Percentiles rank a stretch among this genome's conserved stretches.
phyloP scores from a whole-genome alignment of 2,329 filamentous ascomycete genomes.

The Septoria petroselini region DNA sequence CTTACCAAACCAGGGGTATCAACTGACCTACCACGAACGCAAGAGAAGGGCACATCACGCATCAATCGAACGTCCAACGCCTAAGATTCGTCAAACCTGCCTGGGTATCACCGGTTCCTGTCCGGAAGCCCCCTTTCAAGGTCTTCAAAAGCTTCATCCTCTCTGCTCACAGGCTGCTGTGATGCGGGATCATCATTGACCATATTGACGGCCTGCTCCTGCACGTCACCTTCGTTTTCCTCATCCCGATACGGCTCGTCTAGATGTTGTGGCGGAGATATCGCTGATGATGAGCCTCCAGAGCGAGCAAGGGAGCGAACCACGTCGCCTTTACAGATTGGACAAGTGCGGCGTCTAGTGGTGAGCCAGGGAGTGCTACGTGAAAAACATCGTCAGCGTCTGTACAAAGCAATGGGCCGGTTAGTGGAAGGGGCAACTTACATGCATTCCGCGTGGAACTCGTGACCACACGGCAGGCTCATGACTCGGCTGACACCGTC shows the following conservation, averaged over 20 bases:
- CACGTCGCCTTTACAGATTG: slow-evolving; percentile 97
- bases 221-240: slow-evolving; percentile 34
- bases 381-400: neutral
- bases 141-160: slow-evolving; percentile 38
- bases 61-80: slow-evolving; percentile 1
- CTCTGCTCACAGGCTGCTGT: slow-evolving; percentile 34
- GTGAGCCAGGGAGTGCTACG: slow-evolving; percentile 91
- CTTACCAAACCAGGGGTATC: too few relatives aligned
- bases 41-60: neutral
- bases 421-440: slow-evolving; percentile 53
- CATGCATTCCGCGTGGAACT: slow-evolving; percentile 99
- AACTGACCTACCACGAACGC: slow-evolving; percentile 5
- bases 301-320: slow-evolving; percentile 53
- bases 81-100: neutral
- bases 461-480: slow-evolving; percentile 94
- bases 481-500: slow-evolving; percentile 93
- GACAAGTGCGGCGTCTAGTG: slow-evolving; percentile 91
- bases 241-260: slow-evolving; percentile 21
- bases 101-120: slow-evolving; percentile 19
- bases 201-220: slow-evolving; percentile 35
- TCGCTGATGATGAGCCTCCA: slow-evolving; percentile 20
- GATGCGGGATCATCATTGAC: slow-evolving; percentile 37
- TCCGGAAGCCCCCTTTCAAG: slow-evolving; percentile 36
- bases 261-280: slow-evolving; percentile 15
- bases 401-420: neutral